Base-by-base conservation (phyloP, 2,329 filamentous ascomycete genomes). In the Calonectria pseudoturangicola region DNA sequence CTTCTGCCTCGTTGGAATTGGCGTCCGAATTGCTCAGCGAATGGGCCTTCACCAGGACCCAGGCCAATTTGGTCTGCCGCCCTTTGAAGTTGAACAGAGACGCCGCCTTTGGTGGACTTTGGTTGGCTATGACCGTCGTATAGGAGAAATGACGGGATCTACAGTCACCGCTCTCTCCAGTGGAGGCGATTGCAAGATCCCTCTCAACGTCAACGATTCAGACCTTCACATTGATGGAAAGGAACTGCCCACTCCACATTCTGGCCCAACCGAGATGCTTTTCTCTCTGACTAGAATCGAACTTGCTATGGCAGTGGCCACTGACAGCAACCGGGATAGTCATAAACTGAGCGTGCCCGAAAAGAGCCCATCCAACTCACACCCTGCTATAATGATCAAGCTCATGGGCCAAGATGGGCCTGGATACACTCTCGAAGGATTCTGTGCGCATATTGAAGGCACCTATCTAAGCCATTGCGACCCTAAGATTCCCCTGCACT, bases 61-160 rank as follows among this genome's bases (percentile, higher is more conserved):
- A 2, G 85, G 84, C 2, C 86, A 89, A 68, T 89, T 88, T 65
- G 87, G 82, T 5, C 77, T 91, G 3, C 85, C 83, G 4, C 88
- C 86, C 39, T 93, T 92, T 67, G 92, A 95, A 77, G 88, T 90
- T 4, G 93, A 95, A 83, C 89, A 93, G 82, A 89, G 93, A n/a
- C 89, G 93, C 63, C 88, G 93, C 45, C 84, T 95, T 1, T 95
- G 93, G 93, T 95, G 93, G 93, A 90, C 91, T 39, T 86, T 95
- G 18, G 87, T 93, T 16, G 86, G 91, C 30, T 93, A 94, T 75
- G 93, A 95, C 81, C 87, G 89, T 72, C 91, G 93, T 27, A 89
- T 94, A 45, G 89, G 91, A 70, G 93, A 95, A 80, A 89, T 94
- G 82, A 89, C 90, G 4, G 89, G 90, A 62, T 90, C 88, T 21